Evolutionary conservation across 2,329 filamentous ascomycete genomes (phyloP), one percentile per base, ranked within the genome.

Genomic region (Fusarium pilosicola): DNA sequence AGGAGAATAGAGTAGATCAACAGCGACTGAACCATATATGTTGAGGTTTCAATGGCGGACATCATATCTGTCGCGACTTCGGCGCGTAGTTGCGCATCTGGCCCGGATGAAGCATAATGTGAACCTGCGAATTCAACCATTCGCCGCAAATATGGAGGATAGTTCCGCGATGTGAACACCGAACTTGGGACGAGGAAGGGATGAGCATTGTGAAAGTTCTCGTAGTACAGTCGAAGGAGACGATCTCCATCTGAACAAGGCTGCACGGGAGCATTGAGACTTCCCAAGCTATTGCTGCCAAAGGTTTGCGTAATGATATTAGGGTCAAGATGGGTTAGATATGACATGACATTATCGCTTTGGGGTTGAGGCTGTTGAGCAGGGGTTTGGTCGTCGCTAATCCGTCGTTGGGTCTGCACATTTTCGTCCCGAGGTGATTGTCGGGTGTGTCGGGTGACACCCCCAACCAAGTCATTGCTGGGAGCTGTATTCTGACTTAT

Each of bases 191-290:
- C 74, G 0, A 76, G 44, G 7, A 76, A 74, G 0, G 74, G 74
- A 3, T 76, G 74, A 0, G 74, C 74, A 1, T 73, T 75, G 24
- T 76, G 74, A 30, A 76, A 76, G 45, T 76, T 76, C 24, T 76
- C 74, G 20, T 76, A 76, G 14, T 70, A 76, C 9, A 76, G 46
- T 4, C 74, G 65, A 1, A 73, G 44, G 1, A 75, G 72, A 1
- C 73, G 72, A 13, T 76, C 74, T 7, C 65, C 66, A 28, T 76
- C 74, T 4, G 61, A 63, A 15, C 45, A 62, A 14, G 64, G 38
- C 15, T 34, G 68, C 2, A 39, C 14, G 7, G 44, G 49, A 1
- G 59, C 44, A 26, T 58, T 63, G 0, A 64, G 24, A 14, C 45
- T 65, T 1, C 52, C 51, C 15, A 60, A 24, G 6, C n/a, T 54